Base-by-base conservation (phyloP, 2,329 filamentous ascomycete genomes). In the Phoma herbarum region DNA sequence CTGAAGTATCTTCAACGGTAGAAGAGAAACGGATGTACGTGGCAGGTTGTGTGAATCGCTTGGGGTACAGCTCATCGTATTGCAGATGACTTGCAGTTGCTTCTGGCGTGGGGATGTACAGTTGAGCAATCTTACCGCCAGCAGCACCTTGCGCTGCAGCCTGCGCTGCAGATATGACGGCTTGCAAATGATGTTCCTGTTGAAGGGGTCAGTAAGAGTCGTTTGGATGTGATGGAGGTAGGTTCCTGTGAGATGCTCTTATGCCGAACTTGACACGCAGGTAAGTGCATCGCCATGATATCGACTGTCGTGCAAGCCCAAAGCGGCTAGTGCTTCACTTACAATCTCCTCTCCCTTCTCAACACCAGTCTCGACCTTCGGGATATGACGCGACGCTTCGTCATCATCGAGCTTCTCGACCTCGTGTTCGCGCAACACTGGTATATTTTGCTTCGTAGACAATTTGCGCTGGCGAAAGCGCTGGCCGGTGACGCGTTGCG, bases 21-120 rank as follows among this genome's bases (percentile, higher is more conserved):
- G 96, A 94, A 64, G 95, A 98, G 81, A 96, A 98, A 65, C 94
- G 92, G 76, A 99, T 97, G 79, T 98, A 98, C 61, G 93, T 95
- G 61, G 89, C 88, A 51, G 95, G 93, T 77, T 96, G 90, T 71
- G 88, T 86, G 79, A 94, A 97, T 57, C 83, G 82, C 65, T 86
- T 87, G 48, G 90, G 86, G 76, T 98, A 98, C 69, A 97, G 86
- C 71, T 90, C 86, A 78, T 96, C 92, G 88, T 97, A 99, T 79
- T 92, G 86, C 78, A 94, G 82, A 65, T 81, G 82, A 77, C 85
- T 86, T 70, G 82, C 79, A 64, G 85, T 81, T 62, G 86, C 86
- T 70, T 89, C 87, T 60, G 87, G 88, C 42, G 87, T 90, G 33
- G 88, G 88, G 66, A 90, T 90, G 75, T 87, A 87, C 59, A 86